phyloP scores from a whole-genome alignment of 2,329 filamentous ascomycete genomes.

The Fusarium musae region DNA sequence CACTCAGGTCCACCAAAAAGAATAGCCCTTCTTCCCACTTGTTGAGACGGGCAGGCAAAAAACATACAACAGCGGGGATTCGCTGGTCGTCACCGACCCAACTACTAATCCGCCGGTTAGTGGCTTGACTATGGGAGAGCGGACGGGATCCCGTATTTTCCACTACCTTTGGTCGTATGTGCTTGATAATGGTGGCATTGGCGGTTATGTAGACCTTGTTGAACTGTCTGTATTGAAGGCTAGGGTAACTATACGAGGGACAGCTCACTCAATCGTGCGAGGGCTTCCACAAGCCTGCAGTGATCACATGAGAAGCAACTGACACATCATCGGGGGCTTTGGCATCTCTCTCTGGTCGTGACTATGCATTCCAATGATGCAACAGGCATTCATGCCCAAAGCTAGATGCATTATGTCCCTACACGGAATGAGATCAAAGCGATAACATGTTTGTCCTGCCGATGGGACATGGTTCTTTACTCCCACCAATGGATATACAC shows the following conservation, averaged over 20 bases:
- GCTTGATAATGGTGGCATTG: too few relatives aligned
- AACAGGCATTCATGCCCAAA: not conserved
- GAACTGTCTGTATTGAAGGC: too few relatives aligned
- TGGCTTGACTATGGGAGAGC: constrained; percentile 20
- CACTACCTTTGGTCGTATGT: constrained; percentile 13
- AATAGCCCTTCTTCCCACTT: not conserved
- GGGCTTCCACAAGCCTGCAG: too few relatives aligned
- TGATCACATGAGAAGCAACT: too few relatives aligned
- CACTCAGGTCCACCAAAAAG: not conserved
- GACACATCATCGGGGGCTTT: too few relatives aligned
- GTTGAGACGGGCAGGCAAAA: not conserved
- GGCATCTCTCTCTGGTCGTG: too few relatives aligned
- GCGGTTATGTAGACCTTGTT: too few relatives aligned
- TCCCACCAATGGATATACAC: not conserved
- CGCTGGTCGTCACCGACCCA: constrained; percentile 22
- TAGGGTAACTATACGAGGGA: too few relatives aligned
- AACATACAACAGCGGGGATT: constrained; percentile 25
- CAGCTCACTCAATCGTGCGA: too few relatives aligned
- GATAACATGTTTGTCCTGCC: too few relatives aligned
- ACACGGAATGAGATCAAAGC: not conserved
- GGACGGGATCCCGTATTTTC: constrained; percentile 22
- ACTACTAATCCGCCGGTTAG: constrained; percentile 23
- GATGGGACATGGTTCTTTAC: not conserved
- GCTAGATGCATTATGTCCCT: not conserved
- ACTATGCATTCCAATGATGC: too few relatives aligned